Percentiles rank a stretch among this genome's conserved stretches.
Evolutionary conservation across 2,329 filamentous ascomycete species (phyloP).

Genomic region (Penicillium sp.): DNA sequence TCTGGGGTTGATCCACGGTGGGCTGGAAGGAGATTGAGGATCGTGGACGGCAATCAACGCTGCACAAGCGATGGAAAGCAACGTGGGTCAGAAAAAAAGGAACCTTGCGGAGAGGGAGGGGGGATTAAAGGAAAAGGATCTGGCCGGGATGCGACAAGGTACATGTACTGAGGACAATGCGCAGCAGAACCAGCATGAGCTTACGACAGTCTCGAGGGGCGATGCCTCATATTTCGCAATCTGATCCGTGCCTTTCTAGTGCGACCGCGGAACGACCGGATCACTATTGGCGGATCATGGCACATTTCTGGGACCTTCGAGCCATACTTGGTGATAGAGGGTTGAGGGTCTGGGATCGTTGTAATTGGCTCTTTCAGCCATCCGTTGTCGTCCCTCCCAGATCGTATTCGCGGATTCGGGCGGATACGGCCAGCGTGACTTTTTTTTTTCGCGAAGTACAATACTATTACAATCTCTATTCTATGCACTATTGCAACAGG

Average conservation of each 20-base stretch:
- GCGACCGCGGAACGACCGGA: background rate
- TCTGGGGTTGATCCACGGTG: slow-evolving; percentile 7
- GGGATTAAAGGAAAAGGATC: background rate
- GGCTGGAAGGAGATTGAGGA: background rate
- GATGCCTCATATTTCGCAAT: slow-evolving; percentile 23
- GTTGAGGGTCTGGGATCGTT: slow-evolving; percentile 4
- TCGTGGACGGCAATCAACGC: background rate
- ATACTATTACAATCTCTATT: background rate
- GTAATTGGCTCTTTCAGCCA: background rate
- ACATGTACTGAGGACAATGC: slow-evolving; percentile 6
- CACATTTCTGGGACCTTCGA: background rate
- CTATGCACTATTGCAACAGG: background rate
- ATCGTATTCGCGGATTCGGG: slow-evolving; percentile 1
- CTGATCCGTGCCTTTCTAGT: slow-evolving; percentile 12
- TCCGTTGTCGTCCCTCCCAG: background rate
- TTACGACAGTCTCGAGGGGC: slow-evolving; percentile 14
- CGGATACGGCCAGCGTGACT: background rate
- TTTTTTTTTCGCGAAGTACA: background rate
- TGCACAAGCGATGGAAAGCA: background rate
- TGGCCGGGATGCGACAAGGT: slow-evolving; percentile 4
- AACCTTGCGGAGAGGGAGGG: background rate
- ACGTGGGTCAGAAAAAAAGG: background rate
- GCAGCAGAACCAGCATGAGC: slow-evolving; percentile 4
- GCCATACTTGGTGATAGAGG: background rate
- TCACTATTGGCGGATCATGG: slow-evolving; percentile 8